phyloP scores from a whole-genome alignment of 495 filamentous ascomycete species.

The Hypoxylon fuscum region DNA sequence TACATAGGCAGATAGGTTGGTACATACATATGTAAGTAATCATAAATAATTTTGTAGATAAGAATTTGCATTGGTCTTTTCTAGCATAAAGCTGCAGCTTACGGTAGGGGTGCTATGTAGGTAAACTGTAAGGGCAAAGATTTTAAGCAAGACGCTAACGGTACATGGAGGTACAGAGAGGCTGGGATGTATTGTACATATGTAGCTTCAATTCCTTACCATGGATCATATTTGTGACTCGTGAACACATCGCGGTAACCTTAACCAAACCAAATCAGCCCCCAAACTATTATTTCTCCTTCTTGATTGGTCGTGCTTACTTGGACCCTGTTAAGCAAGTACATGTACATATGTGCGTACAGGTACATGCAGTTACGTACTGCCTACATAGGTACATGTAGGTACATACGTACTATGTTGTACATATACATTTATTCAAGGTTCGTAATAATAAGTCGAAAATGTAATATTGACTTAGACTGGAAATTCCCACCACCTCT shows the following conservation, averaged over 20 bases:
- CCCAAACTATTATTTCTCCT: no score
- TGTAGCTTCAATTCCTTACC: no score
- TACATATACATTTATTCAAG: neutral
- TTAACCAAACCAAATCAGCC: no score
- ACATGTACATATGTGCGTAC: no score
- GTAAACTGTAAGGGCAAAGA: constrained; percentile 30
- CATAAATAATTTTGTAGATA: no score
- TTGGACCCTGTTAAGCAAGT: no score
- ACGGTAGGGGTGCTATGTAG: no score
- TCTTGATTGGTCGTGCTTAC: no score
- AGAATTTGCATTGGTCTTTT: no score
- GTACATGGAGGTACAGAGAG: neutral
- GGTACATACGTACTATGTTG: neutral
- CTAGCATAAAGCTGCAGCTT: no score
- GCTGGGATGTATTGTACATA: neutral
- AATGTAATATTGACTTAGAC: constrained; percentile 33
- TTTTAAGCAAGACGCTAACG: constrained; percentile 21
- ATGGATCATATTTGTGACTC: no score
- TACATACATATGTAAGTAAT: neutral
- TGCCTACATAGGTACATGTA: neutral
- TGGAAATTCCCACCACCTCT: neutral
- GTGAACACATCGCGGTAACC: no score
- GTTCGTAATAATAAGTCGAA: constrained; percentile 32
- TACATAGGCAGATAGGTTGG: neutral
- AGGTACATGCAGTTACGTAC: neutral